Base-by-base conservation (phyloP, 2,329 filamentous ascomycete genomes). In the Fusarium protoensiforme region DNA sequence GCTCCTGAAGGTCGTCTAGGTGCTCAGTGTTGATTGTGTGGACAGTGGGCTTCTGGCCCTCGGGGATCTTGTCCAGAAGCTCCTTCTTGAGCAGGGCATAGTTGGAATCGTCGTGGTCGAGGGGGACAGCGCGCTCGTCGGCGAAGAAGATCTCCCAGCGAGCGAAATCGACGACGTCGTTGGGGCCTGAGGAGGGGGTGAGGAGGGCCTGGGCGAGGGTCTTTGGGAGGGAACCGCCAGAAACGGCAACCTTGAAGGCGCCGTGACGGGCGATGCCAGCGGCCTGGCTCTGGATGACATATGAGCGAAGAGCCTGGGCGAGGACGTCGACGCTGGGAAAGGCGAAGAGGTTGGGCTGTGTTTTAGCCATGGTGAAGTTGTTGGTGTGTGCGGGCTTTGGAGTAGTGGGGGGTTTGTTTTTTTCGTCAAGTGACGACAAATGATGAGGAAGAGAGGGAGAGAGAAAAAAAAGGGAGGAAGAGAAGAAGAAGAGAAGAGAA, bases 81-180 rank as follows among this genome's bases (percentile, higher is more conserved):
- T 98, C 95, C 56, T 91, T 86, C 86, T 98, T 96, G 76, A 98
- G 85, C 51, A 98, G 90, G 69, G 87, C 91, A 85, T 98, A 98
- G 86, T 98, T 99, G 86, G 95, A 98, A 86, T 99, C 96, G 75
- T 91, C 89, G 84, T 98, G 93, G 83, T 96, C 92, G 76, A 98
- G 92, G 24, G 96, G 93, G 61, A 98, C 96, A 77, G 94, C 94
- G 80, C 96, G 94, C 88, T 99, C 96, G 82, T 99, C 96, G 80
- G 96, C 96, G 84, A 98, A 98, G 88, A 98, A 99, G 80, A 99
- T 94, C 80, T 98, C 94, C 96, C 96, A 99, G 83, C 94, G 94
- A 81, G 88, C 87, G 84, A 97, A 98, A 78, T 93, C 87, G 75
- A 95, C 84, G 5, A 85, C 88, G 80, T 95, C 93, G 65, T 92